Conservation (phyloP, 1,284 basidiomycete species). For the Salmacisia buchloeana region DNA sequence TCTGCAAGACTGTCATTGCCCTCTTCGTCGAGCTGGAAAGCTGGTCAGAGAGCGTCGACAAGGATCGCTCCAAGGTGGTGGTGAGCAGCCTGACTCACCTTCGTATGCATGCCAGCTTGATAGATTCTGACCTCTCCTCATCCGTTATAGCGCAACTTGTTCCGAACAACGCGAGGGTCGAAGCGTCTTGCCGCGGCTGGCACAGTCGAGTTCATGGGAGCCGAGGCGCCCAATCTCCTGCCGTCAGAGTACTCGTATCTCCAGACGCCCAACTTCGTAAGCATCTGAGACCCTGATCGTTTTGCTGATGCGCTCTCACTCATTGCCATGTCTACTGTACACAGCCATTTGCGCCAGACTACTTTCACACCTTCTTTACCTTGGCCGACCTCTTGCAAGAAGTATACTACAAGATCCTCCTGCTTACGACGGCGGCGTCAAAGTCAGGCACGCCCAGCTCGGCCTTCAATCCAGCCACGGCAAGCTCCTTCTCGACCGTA, state of each 20-base stretch:
- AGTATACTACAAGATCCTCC: conserved; percentile 33
- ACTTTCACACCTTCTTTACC: conserved; percentile 34
- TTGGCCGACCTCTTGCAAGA: conserved; percentile 37
- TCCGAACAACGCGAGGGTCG: neutral
- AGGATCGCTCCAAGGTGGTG: conserved; percentile 21
- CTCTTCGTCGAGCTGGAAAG: conserved; percentile 31
- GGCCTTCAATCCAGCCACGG: neutral
- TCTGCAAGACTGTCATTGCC: conserved; percentile 24
- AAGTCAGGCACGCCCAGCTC: neutral
- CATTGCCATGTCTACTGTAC: neutral
- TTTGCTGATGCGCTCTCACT: neutral
- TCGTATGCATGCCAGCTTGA: too few species aligned
- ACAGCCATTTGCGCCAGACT: conserved; percentile 35
- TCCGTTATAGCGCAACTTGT: neutral
- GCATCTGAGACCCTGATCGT: conserved; percentile 11
- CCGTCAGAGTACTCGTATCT: conserved; percentile 65
- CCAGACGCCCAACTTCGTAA: conserved; percentile 62
- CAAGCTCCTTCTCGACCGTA: neutral
- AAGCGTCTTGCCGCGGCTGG: conserved; percentile 60
- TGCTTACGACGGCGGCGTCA: neutral
- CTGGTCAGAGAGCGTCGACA: conserved; percentile 12
- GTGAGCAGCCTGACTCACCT: neutral
- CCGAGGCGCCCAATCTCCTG: conserved; percentile 4
- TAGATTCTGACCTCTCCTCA: neutral
- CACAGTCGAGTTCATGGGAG: conserved; percentile 39